These are phyloP conservation scores for Hypoxylon sp. DNA, from an alignment of 2,329 filamentous ascomycete genomes.

Conservation along the genomic window DNA sequence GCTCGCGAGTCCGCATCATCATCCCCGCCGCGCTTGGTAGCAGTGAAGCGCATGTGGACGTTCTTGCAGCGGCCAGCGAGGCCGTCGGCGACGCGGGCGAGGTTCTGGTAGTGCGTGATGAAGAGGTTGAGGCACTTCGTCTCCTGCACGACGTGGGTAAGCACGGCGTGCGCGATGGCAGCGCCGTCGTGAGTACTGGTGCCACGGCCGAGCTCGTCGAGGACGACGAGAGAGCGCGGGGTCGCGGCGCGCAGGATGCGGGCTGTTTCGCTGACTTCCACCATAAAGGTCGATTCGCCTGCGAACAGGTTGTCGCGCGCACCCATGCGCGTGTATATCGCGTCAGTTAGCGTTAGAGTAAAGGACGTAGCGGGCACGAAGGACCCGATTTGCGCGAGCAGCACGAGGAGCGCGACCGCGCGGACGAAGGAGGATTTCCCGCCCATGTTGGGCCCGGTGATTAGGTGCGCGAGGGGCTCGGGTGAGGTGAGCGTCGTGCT, in stretches of 20 bases:
- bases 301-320: conserved; percentile 96
- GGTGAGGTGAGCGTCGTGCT: conserved; percentile 79
- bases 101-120: conserved; percentile 96
- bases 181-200: conserved; percentile 97
- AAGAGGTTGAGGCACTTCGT: conserved; percentile 87
- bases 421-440: conserved; percentile 98
- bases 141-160: conserved; percentile 85
- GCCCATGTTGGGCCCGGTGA: conserved; percentile 99
- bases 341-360: conserved; percentile 85
- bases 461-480: conserved; percentile 80
- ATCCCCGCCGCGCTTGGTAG: conserved; percentile 48
- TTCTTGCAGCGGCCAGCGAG: conserved; percentile 80
- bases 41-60: conserved; percentile 92
- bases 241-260: conserved; percentile 93
- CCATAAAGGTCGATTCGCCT: conserved; percentile 97
- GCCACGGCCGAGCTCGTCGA: conserved; percentile 94
- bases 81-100: conserved; percentile 78
- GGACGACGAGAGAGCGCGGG: conserved; percentile 85
- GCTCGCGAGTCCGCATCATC: conserved; percentile 40
- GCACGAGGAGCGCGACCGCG: conserved; percentile 88
- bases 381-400: conserved; percentile 95
- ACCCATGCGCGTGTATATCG: conserved; percentile 95
- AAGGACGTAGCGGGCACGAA: conserved; percentile 88
- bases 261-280: conserved; percentile 93
- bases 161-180: conserved; percentile 92